A percentile compares a stretch with the other conserved stretches of the same genome.
Conservation (phyloP, 2,329 filamentous ascomycete species). For the Mycogone perniciosa region DNA sequence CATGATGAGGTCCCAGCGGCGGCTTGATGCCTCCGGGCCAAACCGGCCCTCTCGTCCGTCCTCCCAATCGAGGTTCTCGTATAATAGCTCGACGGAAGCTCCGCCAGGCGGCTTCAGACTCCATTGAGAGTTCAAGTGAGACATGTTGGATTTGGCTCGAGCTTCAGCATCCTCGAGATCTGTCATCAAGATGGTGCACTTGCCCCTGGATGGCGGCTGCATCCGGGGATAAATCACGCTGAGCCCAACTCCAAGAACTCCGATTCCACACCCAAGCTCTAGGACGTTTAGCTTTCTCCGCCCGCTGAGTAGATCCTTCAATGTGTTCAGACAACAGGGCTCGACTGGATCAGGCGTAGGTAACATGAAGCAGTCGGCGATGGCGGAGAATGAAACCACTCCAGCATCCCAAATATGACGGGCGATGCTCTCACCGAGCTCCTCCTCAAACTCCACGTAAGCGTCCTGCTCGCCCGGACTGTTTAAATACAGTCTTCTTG, state of each 20-base stretch:
- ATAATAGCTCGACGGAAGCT: slow-evolving; percentile 30
- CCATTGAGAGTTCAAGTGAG: slow-evolving; percentile 15
- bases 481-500: slow-evolving; percentile 25
- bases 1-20: slow-evolving; percentile 46
- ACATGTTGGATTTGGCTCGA: slow-evolving; percentile 43
- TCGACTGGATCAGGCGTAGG: slow-evolving; percentile 22
- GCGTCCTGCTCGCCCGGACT: slow-evolving; percentile 18
- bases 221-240: slow-evolving; percentile 29
- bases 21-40: slow-evolving; percentile 32
- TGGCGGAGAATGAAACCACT: slow-evolving; percentile 35
- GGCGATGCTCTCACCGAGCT: slow-evolving; percentile 54
- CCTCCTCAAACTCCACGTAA: slow-evolving; percentile 43
- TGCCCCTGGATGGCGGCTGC: slow-evolving; percentile 9
- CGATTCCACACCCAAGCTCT: slow-evolving; percentile 52
- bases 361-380: slow-evolving; percentile 24
- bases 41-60: slow-evolving; percentile 41
- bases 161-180: slow-evolving; percentile 50
- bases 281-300: slow-evolving; percentile 35
- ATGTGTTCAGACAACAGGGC: slow-evolving; percentile 22
- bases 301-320: slow-evolving; percentile 26
- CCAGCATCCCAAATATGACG: slow-evolving; percentile 55
- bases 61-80: slow-evolving; percentile 54
- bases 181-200: slow-evolving; percentile 43
- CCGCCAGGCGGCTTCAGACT: neutral
- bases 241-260: slow-evolving; percentile 47